A percentile compares a stretch with the other conserved stretches of the same genome.
phyloP scores from a whole-genome alignment of 352 stramenopile genomes.

The Globisporangium parvum region DNA sequence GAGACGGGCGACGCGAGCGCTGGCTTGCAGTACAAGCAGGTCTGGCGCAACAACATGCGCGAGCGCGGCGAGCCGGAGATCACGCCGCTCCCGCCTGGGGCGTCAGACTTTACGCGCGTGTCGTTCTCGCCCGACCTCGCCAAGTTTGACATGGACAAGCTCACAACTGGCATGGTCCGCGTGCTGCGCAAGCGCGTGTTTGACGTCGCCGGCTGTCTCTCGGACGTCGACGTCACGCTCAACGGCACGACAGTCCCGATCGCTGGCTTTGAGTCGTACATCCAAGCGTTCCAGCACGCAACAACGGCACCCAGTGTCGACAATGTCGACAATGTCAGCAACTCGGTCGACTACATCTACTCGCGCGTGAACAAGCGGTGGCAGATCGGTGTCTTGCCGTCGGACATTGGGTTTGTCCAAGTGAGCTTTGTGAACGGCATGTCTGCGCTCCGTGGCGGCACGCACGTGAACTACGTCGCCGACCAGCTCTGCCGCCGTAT shows the following conservation, averaged over 20 bases:
- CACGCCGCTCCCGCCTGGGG: conserved; percentile 63
- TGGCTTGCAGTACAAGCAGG: conserved; percentile 84
- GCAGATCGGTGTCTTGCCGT: conserved; percentile 92
- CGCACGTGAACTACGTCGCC: conserved; percentile 91
- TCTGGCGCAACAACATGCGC: conserved; percentile 97
- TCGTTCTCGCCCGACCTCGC: conserved; percentile 96
- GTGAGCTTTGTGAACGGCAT: conserved; percentile 99
- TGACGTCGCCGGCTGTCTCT: conserved; percentile 97
- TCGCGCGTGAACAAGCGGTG: conserved; percentile 93
- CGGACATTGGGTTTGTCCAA: conserved; percentile 92
- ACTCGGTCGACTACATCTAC: conserved; percentile 79
- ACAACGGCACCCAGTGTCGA: conserved; percentile 24
- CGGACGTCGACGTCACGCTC: conserved; percentile 89
- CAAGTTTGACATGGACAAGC: conserved; percentile 93
- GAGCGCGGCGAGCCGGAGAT: conserved; percentile 83
- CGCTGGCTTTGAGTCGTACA: conserved; percentile 96
- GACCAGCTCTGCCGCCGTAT: conserved; percentile 86
- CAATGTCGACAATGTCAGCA: background rate
- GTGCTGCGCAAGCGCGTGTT: conserved; percentile 97
- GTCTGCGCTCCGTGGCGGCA: conserved; percentile 94
- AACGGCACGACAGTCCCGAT: conserved; percentile 87
- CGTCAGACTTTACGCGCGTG: conserved; percentile 96
- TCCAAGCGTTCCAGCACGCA: conserved; percentile 82
- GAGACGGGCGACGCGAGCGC: conserved; percentile 93
- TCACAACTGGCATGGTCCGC: conserved; percentile 92